Conservation (phyloP, 2,329 filamentous ascomycete species). For the Aspergillus brasiliensis region DNA sequence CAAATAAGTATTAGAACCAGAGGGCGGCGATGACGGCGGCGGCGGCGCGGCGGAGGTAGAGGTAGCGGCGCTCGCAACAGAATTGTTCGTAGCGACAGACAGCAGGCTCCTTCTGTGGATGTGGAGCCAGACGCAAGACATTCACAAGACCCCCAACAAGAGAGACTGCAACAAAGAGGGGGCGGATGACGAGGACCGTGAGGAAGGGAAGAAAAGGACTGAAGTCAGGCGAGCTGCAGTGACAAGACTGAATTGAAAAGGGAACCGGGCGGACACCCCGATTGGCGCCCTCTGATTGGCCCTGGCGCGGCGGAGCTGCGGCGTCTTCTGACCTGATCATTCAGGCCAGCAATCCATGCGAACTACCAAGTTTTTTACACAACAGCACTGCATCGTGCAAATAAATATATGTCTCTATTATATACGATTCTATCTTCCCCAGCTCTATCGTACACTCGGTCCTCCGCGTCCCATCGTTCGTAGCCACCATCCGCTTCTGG, state of each 20-base stretch:
- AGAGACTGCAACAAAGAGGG: slow-evolving; percentile 15
- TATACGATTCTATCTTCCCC: background rate
- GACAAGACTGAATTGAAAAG: background rate
- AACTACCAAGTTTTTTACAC: background rate
- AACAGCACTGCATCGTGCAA: background rate
- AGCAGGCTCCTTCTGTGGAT: slow-evolving; percentile 32
- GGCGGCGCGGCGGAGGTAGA: slow-evolving; percentile 13
- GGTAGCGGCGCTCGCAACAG: slow-evolving; percentile 17
- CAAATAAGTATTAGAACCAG: background rate
- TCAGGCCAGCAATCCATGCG: background rate
- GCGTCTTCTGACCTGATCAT: slow-evolving; percentile 10
- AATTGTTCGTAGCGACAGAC: slow-evolving; percentile 26
- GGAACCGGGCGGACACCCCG: background rate
- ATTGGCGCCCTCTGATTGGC: slow-evolving; percentile 24
- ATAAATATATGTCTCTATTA: background rate
- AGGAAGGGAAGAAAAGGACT: slow-evolving; percentile 9
- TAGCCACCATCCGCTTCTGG: background rate
- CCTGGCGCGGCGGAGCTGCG: background rate
- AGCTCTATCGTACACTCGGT: background rate
- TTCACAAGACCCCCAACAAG: slow-evolving; percentile 30
- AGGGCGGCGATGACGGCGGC: slow-evolving; percentile 13
- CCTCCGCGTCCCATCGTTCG: background rate
- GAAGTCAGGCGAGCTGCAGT: slow-evolving; percentile 15
- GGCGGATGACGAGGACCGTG: slow-evolving; percentile 19
- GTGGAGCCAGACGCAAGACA: slow-evolving; percentile 36